Evolutionary conservation across 2,329 filamentous ascomycete genomes (phyloP), one percentile per base, ranked within the genome.

Genomic region (Monilinia fructigena): DNA sequence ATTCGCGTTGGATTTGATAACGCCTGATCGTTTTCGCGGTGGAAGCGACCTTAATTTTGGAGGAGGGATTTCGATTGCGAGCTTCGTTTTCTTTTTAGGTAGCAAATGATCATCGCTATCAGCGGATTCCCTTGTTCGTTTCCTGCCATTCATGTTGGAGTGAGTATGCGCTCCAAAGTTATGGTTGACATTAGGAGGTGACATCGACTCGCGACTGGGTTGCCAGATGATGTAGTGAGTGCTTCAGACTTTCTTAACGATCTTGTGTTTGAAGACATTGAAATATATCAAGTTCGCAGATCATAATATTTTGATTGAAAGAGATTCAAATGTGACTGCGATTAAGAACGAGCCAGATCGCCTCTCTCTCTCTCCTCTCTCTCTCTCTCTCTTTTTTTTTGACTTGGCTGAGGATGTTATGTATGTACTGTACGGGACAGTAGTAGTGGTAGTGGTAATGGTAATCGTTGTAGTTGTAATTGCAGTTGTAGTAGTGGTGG

Each of bases 31-130:
- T 53, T 66, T 71, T 65, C 69, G 70, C 58, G 68, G 67, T 55
- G 28, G 56, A 52, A 48, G 63, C 55, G 42, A 62, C 50, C 54
- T 65, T 65, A 55, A 74, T 72, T 68, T 76, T 74, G 6, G 79
- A 69, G 58, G 45, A 6, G 82, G 75, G 58, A 86, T 83, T 72
- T 86, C 83, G 70, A 85, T 82, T 31, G 82, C 77, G 71, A 86
- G 82, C 68, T 81, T 79, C 63, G 81, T 76, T 75, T 79, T 82
- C 77, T 86, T 87, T 66, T 79, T 78, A 55, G 80, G 71, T 28
- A 65, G 6, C 65, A 77, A 75, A 69, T 82, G 80, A 72, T 79
- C 77, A 65, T 84, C 81, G 73, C 77, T 77, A 59, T 81, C 79
- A 66, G 77, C 73, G 62, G 76, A 68, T 61, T 84, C 81, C 71